phyloP scores from a whole-genome alignment of 495 filamentous ascomycete genomes.

The Neurospora sp. region DNA sequence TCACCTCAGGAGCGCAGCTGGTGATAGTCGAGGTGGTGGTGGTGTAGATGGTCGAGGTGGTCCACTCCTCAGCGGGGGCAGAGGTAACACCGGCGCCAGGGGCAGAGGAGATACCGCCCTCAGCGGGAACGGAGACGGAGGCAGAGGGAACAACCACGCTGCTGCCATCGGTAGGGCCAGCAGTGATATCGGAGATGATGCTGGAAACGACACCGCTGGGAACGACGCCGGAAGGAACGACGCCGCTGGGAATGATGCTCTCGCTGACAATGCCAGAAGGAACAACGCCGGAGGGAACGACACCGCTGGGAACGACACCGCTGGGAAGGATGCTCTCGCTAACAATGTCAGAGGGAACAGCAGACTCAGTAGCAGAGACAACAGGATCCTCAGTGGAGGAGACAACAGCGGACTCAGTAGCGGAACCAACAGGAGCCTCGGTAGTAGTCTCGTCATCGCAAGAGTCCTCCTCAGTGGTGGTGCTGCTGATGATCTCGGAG shows the following conservation, averaged over 20 bases:
- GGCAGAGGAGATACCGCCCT: conserved; percentile 1
- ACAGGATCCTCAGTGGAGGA: neutral
- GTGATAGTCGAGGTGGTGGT: conserved; percentile 48
- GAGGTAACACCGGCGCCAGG: neutral
- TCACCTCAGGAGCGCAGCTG: conserved; percentile 49
- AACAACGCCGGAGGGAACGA: too few relatives aligned
- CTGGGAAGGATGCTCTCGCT: neutral
- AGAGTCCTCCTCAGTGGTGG: conserved; percentile 5
- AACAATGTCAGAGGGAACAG: neutral
- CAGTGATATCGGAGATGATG: neutral
- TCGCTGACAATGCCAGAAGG: neutral
- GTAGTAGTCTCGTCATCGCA: conserved; percentile 9
- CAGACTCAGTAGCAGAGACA: neutral
- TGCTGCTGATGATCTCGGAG: neutral
- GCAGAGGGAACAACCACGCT: neutral
- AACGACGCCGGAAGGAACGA: neutral
- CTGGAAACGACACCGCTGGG: neutral
- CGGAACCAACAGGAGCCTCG: neutral
- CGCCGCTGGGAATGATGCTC: neutral
- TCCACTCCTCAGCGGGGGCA: conserved; percentile 5
- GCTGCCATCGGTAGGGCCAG: neutral
- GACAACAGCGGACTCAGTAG: conserved; percentile 1
- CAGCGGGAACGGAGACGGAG: neutral
- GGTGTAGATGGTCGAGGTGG: conserved; percentile 34
- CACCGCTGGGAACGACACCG: neutral